Evolutionary conservation across 257 asterid genomes (phyloP).

Genomic region (Handroanthus guayacan): DNA sequence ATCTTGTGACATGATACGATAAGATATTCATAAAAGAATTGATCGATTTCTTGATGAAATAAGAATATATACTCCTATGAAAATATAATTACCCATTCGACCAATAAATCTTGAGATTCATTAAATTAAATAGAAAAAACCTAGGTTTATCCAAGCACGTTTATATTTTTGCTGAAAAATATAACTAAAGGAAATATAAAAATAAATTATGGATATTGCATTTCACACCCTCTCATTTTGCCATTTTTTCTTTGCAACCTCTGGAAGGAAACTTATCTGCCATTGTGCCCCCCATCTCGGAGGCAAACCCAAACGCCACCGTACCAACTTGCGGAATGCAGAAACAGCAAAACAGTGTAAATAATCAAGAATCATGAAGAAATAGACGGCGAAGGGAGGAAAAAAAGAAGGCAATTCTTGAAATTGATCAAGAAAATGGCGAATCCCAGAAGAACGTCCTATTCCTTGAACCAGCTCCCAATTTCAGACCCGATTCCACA

Average conservation of each 20-base stretch:
- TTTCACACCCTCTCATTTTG: neutral
- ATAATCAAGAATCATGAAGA: neutral
- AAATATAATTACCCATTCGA: no score
- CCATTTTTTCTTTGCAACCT: neutral
- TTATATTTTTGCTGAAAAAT: no score
- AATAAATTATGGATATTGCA: neutral
- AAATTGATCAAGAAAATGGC: conserved; percentile 56
- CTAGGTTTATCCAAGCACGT: no score
- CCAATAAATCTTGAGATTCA: no score
- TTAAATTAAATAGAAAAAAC: no score
- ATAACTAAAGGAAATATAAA: no score
- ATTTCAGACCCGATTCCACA: conserved; percentile 55
- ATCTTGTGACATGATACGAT: no score
- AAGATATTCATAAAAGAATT: no score
- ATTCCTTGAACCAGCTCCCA: conserved; percentile 61
- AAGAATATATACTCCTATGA: no score
- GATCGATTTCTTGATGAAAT: no score
- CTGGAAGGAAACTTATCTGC: neutral
- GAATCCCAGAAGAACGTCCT: conserved; percentile 81
- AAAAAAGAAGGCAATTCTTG: neutral
- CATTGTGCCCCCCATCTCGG: neutral
- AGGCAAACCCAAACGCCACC: neutral
- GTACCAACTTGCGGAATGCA: neutral
- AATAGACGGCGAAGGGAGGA: neutral
- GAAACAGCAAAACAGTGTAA: neutral